Percentiles rank a stretch among this genome's conserved stretches.
These are phyloP conservation scores for Ophiostoma perfectum DNA, from an alignment of 2,329 filamentous ascomycete genomes.

Conservation along the genomic window DNA sequence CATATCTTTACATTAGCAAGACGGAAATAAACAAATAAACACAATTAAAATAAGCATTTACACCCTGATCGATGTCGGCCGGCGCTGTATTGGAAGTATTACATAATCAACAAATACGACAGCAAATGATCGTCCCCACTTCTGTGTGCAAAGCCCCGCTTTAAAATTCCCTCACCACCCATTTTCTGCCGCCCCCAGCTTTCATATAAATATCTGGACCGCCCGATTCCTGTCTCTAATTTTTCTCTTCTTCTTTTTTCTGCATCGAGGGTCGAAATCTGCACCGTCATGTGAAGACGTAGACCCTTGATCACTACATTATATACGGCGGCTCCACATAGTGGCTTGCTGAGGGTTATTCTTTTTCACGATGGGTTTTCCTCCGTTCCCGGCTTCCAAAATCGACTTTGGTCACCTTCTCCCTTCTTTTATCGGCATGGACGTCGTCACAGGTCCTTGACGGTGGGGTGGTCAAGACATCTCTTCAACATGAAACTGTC, in stretches of 20 bases:
- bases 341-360: slow-evolving; percentile 52
- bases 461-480: slow-evolving; percentile 51
- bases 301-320: slow-evolving; percentile 31
- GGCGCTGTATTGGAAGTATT: neutral
- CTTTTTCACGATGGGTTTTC: slow-evolving; percentile 44
- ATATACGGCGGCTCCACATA: slow-evolving; percentile 45
- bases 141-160: slow-evolving; percentile 6
- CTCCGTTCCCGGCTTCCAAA: slow-evolving; percentile 52
- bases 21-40: no score
- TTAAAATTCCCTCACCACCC: slow-evolving; percentile 8
- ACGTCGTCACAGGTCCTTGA: slow-evolving; percentile 41
- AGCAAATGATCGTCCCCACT: neutral
- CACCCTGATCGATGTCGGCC: no score
- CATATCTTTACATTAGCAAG: no score
- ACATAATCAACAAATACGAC: neutral
- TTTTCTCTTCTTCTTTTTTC: slow-evolving; percentile 38
- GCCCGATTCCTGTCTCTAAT: slow-evolving; percentile 25
- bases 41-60: no score
- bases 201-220: slow-evolving; percentile 18
- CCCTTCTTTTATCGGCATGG: slow-evolving; percentile 42
- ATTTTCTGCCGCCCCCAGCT: slow-evolving; percentile 1
- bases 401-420: slow-evolving; percentile 43
- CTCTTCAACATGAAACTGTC: slow-evolving; percentile 4
- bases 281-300: slow-evolving; percentile 49
- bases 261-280: slow-evolving; percentile 32